Evolutionary conservation across 2,329 filamentous ascomycete species (phyloP), one percentile per base, ranked within the genome.

Genomic region (Colletotrichum lini): DNA sequence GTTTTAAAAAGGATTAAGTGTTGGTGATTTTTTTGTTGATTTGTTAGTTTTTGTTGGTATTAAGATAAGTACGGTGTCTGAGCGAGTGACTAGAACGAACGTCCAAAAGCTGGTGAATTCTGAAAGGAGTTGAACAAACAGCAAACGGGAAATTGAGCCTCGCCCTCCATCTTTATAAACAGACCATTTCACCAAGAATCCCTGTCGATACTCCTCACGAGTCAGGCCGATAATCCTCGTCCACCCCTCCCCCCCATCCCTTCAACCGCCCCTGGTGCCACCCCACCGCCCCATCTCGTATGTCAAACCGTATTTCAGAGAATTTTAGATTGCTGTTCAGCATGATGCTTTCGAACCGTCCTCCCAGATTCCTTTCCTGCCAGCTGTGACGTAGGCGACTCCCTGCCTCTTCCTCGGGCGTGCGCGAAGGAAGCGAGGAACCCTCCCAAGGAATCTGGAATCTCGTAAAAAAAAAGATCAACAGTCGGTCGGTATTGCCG

Each of bases 21-120:
- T 49, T 47, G 18, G 23, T 26, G 57, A 42, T 38, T 42, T 30
- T 30, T 63, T 30, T 26, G 26, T 4, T 26, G 23, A 23, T 26
- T 18, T 26, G 10, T 21, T 52, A 5, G 40, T 21, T 49, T 49
- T 38, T 52, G 18, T 30, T 38, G n/a, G 2, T 68, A 71, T 62
- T 68, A 71, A 45, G 61, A 68, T 53, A 67, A 62, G 58, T 68
- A 67, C 44, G 16, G 40, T 53, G 47, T 58, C 45, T 68, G 57
- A 71, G 68, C 68, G 68, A 71, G 68, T 71, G 68, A 71, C 65
- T 68, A 68, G 64, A 71, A 71, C 64, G 50, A 71, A 63, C 26
- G 65, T 67, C 52, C 42, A 62, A 67, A 26, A 26, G 26, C 26
- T 26, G 26, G 4, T 26, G 68, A 58, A 71, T 68, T 61, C 49